Conservation (phyloP, 352 stramenopile species). For the Thalassiosira pacifica region DNA sequence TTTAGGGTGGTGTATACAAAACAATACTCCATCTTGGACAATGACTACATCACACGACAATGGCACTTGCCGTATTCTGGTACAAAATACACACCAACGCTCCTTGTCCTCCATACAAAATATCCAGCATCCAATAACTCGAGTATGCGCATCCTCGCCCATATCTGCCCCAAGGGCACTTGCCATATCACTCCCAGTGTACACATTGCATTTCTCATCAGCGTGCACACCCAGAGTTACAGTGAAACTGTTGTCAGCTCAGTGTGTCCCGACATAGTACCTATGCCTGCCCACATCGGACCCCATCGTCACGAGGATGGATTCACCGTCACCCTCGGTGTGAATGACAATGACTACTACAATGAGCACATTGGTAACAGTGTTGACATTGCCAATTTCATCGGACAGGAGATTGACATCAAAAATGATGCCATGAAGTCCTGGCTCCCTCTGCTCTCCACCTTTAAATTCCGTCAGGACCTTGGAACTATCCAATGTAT, state of each 20-base stretch:
- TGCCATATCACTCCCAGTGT: slow-evolving; percentile 63
- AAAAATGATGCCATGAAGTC: no score
- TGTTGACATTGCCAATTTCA: slow-evolving; percentile 61
- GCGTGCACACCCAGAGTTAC: slow-evolving; percentile 73
- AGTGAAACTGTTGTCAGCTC: slow-evolving; percentile 64
- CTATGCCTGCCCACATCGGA: slow-evolving; percentile 78
- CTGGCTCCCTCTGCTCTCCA: no score
- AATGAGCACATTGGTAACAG: slow-evolving; percentile 73
- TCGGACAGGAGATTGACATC: slow-evolving; percentile 47
- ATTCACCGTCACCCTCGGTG: slow-evolving; percentile 74
- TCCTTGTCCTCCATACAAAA: neutral
- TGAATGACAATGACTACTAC: slow-evolving; percentile 82
- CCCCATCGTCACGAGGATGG: slow-evolving; percentile 78
- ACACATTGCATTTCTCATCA: slow-evolving; percentile 77
- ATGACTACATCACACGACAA: neutral
- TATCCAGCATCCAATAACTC: neutral
- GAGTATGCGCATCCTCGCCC: slow-evolving; percentile 1
- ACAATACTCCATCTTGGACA: neutral
- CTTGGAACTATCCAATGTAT: no score
- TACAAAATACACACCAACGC: neutral
- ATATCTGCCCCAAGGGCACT: slow-evolving; percentile 51
- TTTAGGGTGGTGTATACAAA: neutral
- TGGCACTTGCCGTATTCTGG: neutral
- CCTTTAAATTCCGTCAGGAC: no score
- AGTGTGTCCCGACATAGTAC: slow-evolving; percentile 78